phyloP scores from a whole-genome alignment of 805 yeast species.

The Candida mattraensis region DNA sequence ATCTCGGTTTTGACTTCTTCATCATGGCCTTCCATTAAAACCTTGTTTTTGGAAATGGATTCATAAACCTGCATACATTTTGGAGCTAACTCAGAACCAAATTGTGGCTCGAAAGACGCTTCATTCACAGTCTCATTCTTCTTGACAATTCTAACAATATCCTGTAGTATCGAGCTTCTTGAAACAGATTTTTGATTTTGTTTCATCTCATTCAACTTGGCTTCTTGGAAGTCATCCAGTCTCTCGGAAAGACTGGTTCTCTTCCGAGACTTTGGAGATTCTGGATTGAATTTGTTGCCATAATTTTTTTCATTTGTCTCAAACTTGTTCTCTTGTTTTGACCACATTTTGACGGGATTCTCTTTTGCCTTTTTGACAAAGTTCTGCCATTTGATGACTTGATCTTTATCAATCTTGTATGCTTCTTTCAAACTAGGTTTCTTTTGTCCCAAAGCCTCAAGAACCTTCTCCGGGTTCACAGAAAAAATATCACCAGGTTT shows the following conservation, averaged over 20 bases:
- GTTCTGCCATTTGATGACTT: conserved; percentile 73
- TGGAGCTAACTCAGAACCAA: conserved; percentile 33
- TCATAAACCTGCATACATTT: conserved; percentile 39
- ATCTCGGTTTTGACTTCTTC: conserved; percentile 51
- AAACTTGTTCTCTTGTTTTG: conserved; percentile 46
- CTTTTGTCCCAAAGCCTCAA: conserved; percentile 78
- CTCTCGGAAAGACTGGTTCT: no score
- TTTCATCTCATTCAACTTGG: conserved; percentile 38
- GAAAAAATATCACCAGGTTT: conserved; percentile 84
- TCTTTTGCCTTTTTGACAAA: conserved; percentile 59
- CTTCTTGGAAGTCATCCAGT: conserved; percentile 16
- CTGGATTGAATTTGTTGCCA: conserved; percentile 22
- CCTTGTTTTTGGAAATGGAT: conserved; percentile 24
- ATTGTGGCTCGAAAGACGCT: conserved; percentile 37
- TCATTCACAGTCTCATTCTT: conserved; percentile 24
- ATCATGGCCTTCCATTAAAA: conserved; percentile 23
- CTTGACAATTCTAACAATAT: conserved; percentile 37
- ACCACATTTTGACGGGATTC: conserved; percentile 60
- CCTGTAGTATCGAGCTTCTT: conserved; percentile 46
- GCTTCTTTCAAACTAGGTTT: conserved; percentile 77
- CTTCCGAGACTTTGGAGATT: no score
- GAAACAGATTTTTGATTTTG: conserved; percentile 36
- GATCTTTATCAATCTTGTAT: conserved; percentile 66
- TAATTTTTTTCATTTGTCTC: conserved; percentile 35
- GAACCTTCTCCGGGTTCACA: conserved; percentile 82